These are phyloP conservation scores for Candida multigemmis DNA, from an alignment of 805 yeast genomes.

Conservation along the genomic window DNA sequence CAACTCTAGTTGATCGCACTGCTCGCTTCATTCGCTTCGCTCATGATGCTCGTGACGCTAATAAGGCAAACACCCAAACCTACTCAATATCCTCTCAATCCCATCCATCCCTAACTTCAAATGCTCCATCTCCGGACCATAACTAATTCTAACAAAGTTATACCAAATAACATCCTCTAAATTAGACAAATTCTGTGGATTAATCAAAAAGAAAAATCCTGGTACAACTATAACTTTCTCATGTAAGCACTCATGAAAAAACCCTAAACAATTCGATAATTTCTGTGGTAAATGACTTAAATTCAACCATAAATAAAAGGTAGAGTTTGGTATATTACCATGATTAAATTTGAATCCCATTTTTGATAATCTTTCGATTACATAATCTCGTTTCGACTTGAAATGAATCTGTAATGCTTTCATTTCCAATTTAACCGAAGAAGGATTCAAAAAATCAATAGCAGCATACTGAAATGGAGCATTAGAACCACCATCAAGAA, in stretches of 20 bases:
- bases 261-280: slow-evolving; percentile 48
- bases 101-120: slow-evolving; percentile 53
- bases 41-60: too few relatives aligned
- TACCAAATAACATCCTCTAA: slow-evolving; percentile 53
- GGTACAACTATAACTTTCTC: slow-evolving; percentile 54
- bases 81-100: slow-evolving; percentile 38
- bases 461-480: slow-evolving; percentile 58
- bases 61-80: slow-evolving; percentile 35
- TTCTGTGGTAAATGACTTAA: slow-evolving; percentile 47
- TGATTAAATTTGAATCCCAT: slow-evolving; percentile 47
- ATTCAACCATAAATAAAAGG: slow-evolving; percentile 54
- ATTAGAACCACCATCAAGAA: slow-evolving; percentile 52
- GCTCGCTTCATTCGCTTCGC: too few relatives aligned
- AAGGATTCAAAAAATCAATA: slow-evolving; percentile 43
- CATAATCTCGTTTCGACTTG: slow-evolving; percentile 48
- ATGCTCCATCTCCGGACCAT: slow-evolving; percentile 48
- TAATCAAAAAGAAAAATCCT: slow-evolving; percentile 53
- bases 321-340: slow-evolving; percentile 41
- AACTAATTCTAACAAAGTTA: slow-evolving; percentile 48
- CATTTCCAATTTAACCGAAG: slow-evolving; percentile 41
- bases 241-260: slow-evolving; percentile 55
- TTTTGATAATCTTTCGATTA: slow-evolving; percentile 34
- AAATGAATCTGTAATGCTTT: slow-evolving; percentile 50
- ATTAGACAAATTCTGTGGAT: slow-evolving; percentile 39
- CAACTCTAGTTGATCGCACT: too few relatives aligned